Base-by-base conservation (phyloP, 1,139 yeast species). In the Hyphopichia khmerensis region DNA sequence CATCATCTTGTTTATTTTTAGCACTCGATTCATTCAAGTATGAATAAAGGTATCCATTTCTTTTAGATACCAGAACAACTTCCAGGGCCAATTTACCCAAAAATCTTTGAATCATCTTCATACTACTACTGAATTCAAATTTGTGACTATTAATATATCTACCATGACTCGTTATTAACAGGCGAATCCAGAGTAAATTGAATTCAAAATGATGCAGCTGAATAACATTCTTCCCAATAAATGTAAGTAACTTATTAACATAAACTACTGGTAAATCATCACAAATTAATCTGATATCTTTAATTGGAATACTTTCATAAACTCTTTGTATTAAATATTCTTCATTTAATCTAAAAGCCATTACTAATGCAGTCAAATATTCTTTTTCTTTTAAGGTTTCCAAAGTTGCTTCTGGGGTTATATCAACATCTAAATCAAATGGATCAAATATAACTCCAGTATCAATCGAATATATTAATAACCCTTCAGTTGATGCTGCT, bases 401-500 rank as follows among this genome's bases (percentile, higher is more conserved):
- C 24, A 80, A 46, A 0, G 91, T 85, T 6, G 87, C 72, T 39
- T 80, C 85, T 0, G 96, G 95, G 0, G 99, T 93, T 33, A 93
- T 82, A 56, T 95, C 99, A 39, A 91, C 74, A 59, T 93, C 99
- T 57, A 93, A 76, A 61, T 95, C 98, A 62, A 88, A 89, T 35
- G 99, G 99, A 69, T 93, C 99, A 58, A 93, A 95, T 37, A 82
- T 69, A 38, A 88, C 68, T 14, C 79, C 71, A 44, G 84, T 83
- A 60, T 91, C 96, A 33, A 90, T 79, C 1, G 96, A 84, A 60
- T 81, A 93, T 2, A 93, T 72, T 45, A 91, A 69, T 40, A 95
- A 69, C 7, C 99, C 99, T 62, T 93, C 99, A 0, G 99, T 93
- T 1, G 96, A 84, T 0, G 97, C 95, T 26, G 96, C 96, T 2